Base-by-base conservation (phyloP, 2,329 filamentous ascomycete species). In the Mycosphaerella sp. region DNA sequence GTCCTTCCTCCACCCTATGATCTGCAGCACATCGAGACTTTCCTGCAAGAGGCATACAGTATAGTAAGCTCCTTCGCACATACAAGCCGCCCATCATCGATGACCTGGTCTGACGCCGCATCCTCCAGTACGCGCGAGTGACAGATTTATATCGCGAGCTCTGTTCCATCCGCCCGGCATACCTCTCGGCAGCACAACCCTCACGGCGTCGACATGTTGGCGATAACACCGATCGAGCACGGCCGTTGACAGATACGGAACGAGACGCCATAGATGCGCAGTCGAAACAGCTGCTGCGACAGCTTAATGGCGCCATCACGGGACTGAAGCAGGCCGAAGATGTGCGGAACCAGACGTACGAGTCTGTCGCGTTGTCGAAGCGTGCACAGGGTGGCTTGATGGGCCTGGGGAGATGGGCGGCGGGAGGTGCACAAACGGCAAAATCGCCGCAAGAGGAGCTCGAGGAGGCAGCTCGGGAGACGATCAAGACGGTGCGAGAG, bases 1-100 rank as follows among this genome's bases (percentile, higher is more conserved):
- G 76, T 79, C 10, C 60, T 78, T 72, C 62, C 69, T 52, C 68
- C 73, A 56, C 66, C 66, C 9, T 74, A 71, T 58, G 68, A 68
- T 55, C 64, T 71, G 48, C 67, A 68, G 45, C 65, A 67, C 50
- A 80, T 93, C 48, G 88, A 96, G 69, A 86, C 87, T 65, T 98
- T 97, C 69, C 76, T 97, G 34, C 90, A 92, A 68, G 92, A 97
- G 73, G 93, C 93, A 50, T 93, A 95, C 73, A 83, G 86, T 69
- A 96, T 97, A 71, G 91, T 95, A 75, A 9, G 64, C 26, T 23
- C 10, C n/a, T 11, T 34, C 31, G 40, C 38, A 26, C n/a, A 40
- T 66, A 6, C 26, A 26, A 26, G 26, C 80, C 48, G 59, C 63
- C 60, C 57, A 60, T 48, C 53, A 34, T 43, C 45, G 50, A 49